Percentiles rank a stretch among this genome's conserved stretches.
Conservation (phyloP, 306 rosid species). For the Cyclanthera cordifolia region DNA sequence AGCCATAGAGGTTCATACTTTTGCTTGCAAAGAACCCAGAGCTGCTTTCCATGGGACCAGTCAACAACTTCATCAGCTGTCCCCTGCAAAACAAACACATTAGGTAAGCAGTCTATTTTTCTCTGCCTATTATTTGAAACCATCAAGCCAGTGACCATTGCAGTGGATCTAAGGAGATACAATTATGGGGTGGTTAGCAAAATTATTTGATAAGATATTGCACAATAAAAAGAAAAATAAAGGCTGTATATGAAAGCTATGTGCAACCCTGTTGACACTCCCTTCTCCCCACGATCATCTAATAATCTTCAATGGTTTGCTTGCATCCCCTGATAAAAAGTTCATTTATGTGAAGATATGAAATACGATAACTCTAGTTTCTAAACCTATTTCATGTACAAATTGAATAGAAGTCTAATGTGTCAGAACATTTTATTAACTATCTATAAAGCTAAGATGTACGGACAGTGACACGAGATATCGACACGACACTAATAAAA, state of each 20-base stretch:
- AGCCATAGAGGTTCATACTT: conserved; percentile 86
- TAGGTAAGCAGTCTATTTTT: not conserved
- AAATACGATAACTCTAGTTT: not conserved
- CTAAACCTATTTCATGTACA: not conserved
- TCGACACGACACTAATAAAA: too few relatives aligned
- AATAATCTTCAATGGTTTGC: not conserved
- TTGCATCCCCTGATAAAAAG: not conserved
- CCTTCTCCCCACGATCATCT: not conserved
- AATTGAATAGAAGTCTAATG: not conserved
- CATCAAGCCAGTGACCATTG: not conserved
- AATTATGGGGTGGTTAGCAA: not conserved
- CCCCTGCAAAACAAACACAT: conserved; percentile 39
- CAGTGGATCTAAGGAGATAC: not conserved
- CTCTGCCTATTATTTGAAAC: not conserved
- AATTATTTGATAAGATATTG: not conserved
- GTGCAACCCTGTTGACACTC: not conserved
- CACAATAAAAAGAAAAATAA: not conserved
- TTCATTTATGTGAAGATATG: not conserved
- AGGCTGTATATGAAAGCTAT: not conserved
- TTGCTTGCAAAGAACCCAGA: conserved; percentile 79
- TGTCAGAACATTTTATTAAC: not conserved
- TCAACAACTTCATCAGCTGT: conserved; percentile 93
- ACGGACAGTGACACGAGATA: too few relatives aligned
- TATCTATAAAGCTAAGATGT: too few relatives aligned
- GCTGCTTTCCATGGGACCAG: conserved; percentile 79